Evolutionary conservation across 257 asterid species (phyloP).

Genomic region (Sherardia arvensis): DNA sequence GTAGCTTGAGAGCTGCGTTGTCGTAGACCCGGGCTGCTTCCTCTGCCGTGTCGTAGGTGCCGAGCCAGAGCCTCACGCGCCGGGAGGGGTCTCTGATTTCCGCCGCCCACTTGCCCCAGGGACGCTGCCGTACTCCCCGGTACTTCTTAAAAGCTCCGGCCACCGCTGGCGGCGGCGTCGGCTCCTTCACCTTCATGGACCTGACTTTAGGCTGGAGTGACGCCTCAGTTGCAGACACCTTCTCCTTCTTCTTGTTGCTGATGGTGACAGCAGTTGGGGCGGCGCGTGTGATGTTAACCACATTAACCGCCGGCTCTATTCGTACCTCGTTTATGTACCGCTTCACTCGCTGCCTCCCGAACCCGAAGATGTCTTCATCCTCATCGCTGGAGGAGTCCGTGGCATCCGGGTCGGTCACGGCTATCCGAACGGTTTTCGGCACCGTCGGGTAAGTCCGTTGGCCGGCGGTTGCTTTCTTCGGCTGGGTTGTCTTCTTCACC

Average conservation of each 20-base stretch:
- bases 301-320: slow-evolving; percentile 20
- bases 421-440: slow-evolving; percentile 38
- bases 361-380: slow-evolving; percentile 35
- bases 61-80: slow-evolving; percentile 42
- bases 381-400: slow-evolving; percentile 80
- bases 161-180: background rate
- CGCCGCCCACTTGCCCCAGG: slow-evolving; percentile 50
- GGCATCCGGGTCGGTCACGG: slow-evolving; percentile 67
- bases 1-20: slow-evolving; percentile 37
- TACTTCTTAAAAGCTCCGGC: slow-evolving; percentile 20
- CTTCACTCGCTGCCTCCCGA: slow-evolving; percentile 48
- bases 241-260: slow-evolving; percentile 23
- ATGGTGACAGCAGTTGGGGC: background rate
- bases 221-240: slow-evolving; percentile 14
- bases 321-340: slow-evolving; percentile 44
- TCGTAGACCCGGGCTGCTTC: slow-evolving; percentile 49
- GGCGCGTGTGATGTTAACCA: background rate
- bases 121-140: slow-evolving; percentile 42
- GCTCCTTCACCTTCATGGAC: slow-evolving; percentile 21
- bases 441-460: slow-evolving; percentile 1
- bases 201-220: slow-evolving; percentile 25
- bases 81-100: slow-evolving; percentile 42
- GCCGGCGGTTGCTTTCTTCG: slow-evolving; percentile 10
- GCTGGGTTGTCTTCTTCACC: slow-evolving; percentile 34
- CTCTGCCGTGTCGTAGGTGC: slow-evolving; percentile 45